Evolutionary conservation across 2,329 filamentous ascomycete species (phyloP), one percentile per base, ranked within the genome.

Genomic region (Mollisiaceae sp.): DNA sequence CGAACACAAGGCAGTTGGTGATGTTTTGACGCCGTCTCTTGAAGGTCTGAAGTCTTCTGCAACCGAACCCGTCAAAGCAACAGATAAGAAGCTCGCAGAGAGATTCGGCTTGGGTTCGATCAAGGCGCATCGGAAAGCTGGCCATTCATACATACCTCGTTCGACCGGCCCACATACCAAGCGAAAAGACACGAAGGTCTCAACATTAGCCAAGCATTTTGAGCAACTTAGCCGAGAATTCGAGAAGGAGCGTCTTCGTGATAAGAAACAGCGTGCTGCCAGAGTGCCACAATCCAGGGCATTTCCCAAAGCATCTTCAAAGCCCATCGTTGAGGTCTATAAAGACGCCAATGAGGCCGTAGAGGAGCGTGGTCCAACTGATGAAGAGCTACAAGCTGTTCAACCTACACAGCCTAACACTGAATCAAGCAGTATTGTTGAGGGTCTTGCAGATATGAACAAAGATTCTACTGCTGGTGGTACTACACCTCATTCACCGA

Each of bases 201-300:
- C 93, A 9, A 93, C 90, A n/a, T 83, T 99, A 59, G 93, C 95
- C 20, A 92, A 92, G 72, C 95, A 98, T 77, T 98, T 99, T 75
- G 96, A 99, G 78, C 94, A 98, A 77, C 83, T 99, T 64, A 97
- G 93, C 72, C 90, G 94, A 27, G 96, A 99, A 75, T 99, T 99
- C 71, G 75, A 76, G 59, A 97, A 94, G 73, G 94, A 99, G 78
- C 87, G 95, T 54, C 86, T 96, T 71, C 90, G 91, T 58, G 94
- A 98, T 77, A 88, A 92, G 70, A 90, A 90, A 73, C 91, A 93
- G 76, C 84, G 92, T 65, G 91, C 92, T 32, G 91, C 92, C 55
- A 93, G 89, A 74, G 89, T 91, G 75, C 85, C 87, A 52, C 83
- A 84, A 76, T 92, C 92, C 15, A 87, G 94, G 67, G 92, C 93